Conservation (phyloP, 75 land plant genomes). For the Selaginella moellendorffii region DNA sequence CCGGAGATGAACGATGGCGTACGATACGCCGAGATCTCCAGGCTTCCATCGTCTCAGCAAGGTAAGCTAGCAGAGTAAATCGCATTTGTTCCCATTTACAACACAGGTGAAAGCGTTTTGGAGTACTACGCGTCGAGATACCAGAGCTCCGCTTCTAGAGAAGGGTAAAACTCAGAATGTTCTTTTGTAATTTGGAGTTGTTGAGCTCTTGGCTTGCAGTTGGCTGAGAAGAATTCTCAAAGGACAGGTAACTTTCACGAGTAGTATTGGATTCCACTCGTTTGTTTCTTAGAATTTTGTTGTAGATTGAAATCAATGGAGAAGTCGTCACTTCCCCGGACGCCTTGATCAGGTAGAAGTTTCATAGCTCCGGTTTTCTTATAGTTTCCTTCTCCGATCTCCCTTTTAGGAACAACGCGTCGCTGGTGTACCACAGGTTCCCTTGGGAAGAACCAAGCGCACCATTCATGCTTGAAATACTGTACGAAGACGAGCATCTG, state of each 20-base stretch:
- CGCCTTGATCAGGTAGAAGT: not conserved
- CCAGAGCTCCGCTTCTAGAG: not conserved
- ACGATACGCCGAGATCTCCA: not conserved
- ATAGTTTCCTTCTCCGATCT: too few relatives aligned
- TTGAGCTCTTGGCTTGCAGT: not conserved
- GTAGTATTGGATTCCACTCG: not conserved
- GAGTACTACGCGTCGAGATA: not conserved
- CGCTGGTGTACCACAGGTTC: slow-evolving; percentile 51
- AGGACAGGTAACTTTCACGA: not conserved
- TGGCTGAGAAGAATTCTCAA: not conserved
- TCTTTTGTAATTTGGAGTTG: too few relatives aligned
- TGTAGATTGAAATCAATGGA: not conserved
- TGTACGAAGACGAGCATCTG: slow-evolving; percentile 78
- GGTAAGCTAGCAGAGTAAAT: too few relatives aligned
- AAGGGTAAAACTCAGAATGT: not conserved
- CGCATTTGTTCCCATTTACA: too few relatives aligned
- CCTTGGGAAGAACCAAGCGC: slow-evolving; percentile 78
- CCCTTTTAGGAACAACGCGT: slow-evolving; percentile 43
- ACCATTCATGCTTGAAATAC: slow-evolving; percentile 43
- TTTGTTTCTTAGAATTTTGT: not conserved
- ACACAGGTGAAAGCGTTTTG: not conserved
- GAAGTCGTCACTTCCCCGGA: not conserved
- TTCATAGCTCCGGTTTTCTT: too few relatives aligned
- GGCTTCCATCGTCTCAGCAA: not conserved
- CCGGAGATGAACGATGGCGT: slow-evolving; percentile 4